A percentile compares a stretch with the other conserved stretches of the same genome.
These are phyloP conservation scores for Stagonosporopsis rhizophila DNA, from an alignment of 2,329 filamentous ascomycete genomes.

Conservation along the genomic window DNA sequence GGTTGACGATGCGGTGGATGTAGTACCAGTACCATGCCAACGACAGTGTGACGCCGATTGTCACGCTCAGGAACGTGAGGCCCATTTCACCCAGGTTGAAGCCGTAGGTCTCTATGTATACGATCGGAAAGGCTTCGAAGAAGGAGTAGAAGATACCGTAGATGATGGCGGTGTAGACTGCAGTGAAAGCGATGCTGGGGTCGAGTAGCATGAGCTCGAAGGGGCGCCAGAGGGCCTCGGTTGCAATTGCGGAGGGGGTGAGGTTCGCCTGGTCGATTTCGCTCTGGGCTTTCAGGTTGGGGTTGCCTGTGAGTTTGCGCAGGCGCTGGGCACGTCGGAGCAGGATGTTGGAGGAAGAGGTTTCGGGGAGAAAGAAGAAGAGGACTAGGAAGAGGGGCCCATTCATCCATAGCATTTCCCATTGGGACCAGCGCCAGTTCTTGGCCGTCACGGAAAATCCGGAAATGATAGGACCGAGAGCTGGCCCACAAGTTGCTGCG, in stretches of 20 bases:
- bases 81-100: conserved; percentile 77
- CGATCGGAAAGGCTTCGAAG: conserved; percentile 69
- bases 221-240: conserved; percentile 70
- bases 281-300: conserved; percentile 74
- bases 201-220: conserved; percentile 85
- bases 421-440: conserved; percentile 86
- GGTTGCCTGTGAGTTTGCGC: conserved; percentile 70
- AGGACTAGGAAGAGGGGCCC: conserved; percentile 76
- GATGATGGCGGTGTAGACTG: conserved; percentile 83
- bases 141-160: conserved; percentile 79
- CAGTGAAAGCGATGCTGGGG: conserved; percentile 83
- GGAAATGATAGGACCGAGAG: conserved; percentile 68
- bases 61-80: conserved; percentile 84
- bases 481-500: conserved; percentile 67
- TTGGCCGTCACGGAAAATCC: conserved; percentile 74
- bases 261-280: conserved; percentile 71
- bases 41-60: conserved; percentile 73
- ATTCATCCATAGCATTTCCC: conserved; percentile 82
- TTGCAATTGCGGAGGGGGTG: conserved; percentile 50
- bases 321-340: conserved; percentile 73
- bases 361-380: conserved; percentile 86
- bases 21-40: conserved; percentile 71
- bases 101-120: conserved; percentile 80
- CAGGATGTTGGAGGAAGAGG: conserved; percentile 82
- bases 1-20: conserved; percentile 78